Evolutionary conservation across 306 rosid genomes (phyloP).

Genomic region (Sophora flavescens): DNA sequence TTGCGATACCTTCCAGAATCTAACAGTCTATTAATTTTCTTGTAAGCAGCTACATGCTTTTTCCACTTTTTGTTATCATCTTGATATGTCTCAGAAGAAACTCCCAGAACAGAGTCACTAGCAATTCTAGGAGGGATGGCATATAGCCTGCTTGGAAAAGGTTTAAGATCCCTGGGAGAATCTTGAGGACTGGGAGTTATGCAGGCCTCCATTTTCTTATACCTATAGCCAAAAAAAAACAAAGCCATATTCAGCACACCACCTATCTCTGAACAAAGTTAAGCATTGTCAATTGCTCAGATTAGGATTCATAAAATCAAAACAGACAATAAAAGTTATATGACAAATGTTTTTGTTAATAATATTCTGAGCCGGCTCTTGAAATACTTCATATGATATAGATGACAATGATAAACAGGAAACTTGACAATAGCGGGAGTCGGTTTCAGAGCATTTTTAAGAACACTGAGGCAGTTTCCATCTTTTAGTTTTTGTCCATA

Average conservation of each 20-base stretch:
- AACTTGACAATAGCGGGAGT: neutral
- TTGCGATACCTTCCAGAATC: slow-evolving; percentile 82
- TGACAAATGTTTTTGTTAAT: slow-evolving; percentile 2
- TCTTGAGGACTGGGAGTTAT: slow-evolving; percentile 62
- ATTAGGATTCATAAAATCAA: slow-evolving; percentile 8
- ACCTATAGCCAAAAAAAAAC: slow-evolving; percentile 58
- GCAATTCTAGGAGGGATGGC: slow-evolving; percentile 72
- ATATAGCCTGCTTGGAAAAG: slow-evolving; percentile 69
- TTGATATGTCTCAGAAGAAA: slow-evolving; percentile 57
- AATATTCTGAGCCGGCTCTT: neutral
- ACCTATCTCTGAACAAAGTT: neutral
- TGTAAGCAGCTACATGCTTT: slow-evolving; percentile 73
- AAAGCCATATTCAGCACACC: slow-evolving; percentile 34
- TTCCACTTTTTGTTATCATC: slow-evolving; percentile 74
- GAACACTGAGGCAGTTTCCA: neutral
- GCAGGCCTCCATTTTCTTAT: slow-evolving; percentile 72
- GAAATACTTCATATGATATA: slow-evolving; percentile 4
- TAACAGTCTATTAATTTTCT: slow-evolving; percentile 62
- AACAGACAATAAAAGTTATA: neutral
- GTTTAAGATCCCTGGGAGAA: slow-evolving; percentile 58
- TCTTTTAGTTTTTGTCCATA: neutral
- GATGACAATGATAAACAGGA: neutral
- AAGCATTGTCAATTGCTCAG: neutral
- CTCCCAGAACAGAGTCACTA: slow-evolving; percentile 70
- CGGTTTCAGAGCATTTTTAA: neutral